Evolutionary conservation across 2,329 filamentous ascomycete genomes (phyloP).

Genomic region (Microcyclosporella mali): DNA sequence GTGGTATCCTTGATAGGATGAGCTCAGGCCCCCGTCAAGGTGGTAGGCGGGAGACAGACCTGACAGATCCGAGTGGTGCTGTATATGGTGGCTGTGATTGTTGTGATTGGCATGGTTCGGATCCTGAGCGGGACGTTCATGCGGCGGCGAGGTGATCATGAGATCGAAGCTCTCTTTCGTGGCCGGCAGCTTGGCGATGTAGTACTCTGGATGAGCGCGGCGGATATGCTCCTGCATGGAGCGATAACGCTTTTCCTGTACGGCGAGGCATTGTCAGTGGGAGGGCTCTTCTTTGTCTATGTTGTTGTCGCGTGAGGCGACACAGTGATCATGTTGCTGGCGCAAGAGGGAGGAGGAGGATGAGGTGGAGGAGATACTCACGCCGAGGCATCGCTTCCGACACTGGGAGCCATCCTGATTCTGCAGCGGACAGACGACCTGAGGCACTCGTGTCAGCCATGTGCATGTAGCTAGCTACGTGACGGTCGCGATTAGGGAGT

Average conservation of each 20-base stretch:
- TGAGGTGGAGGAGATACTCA: conserved; percentile 54
- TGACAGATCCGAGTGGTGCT: conserved; percentile 31
- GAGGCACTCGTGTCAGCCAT: conserved; percentile 42
- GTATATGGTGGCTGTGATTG: conserved; percentile 19
- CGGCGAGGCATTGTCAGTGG: conserved; percentile 29
- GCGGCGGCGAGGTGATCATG: conserved; percentile 89
- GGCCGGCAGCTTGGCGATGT: conserved; percentile 94
- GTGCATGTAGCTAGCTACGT: too few relatives aligned
- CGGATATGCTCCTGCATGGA: conserved; percentile 99
- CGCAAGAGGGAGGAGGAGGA: conserved; percentile 13
- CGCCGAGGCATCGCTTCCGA: conserved; percentile 94
- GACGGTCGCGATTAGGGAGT: not conserved
- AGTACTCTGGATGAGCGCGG: conserved; percentile 91
- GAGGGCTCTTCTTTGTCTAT: conserved; percentile 15
- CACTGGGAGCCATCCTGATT: conserved; percentile 97
- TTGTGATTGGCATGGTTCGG: conserved; percentile 31
- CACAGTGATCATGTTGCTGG: conserved; percentile 1
- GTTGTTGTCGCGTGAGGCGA: conserved; percentile 1
- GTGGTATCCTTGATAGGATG: conserved; percentile 33
- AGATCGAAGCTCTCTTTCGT: conserved; percentile 96
- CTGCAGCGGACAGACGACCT: conserved; percentile 91
- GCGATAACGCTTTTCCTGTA: conserved; percentile 86
- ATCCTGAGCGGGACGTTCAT: conserved; percentile 54
- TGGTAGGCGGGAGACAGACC: conserved; percentile 34
- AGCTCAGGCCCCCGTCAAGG: conserved; percentile 28